phyloP scores from a whole-genome alignment of 169 alveolate genomes.

The Eimeria praecox region DNA sequence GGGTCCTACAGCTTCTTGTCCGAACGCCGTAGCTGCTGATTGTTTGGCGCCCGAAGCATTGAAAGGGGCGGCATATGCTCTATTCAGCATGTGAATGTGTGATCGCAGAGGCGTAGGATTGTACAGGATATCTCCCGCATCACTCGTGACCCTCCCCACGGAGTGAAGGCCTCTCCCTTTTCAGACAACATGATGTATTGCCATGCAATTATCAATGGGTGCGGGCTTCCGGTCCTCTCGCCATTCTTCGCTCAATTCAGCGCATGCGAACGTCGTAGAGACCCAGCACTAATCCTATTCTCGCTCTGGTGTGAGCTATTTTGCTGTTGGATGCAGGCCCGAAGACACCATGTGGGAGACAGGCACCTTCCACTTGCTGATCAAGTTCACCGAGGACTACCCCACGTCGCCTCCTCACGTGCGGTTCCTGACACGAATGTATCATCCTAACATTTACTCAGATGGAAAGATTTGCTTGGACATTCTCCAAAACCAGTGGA shows the following conservation, averaged over 20 bases:
- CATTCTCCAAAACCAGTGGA: conserved; percentile 97
- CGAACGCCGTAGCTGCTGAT: not conserved
- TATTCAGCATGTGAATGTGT: not conserved
- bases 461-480: conserved; percentile 97
- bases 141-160: conserved; percentile 93
- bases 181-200: conserved; percentile 97
- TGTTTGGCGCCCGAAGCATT: not conserved
- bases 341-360: conserved; percentile 83
- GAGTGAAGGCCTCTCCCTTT: conserved; percentile 97
- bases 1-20: not conserved
- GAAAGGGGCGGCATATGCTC: not conserved
- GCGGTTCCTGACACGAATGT: conserved; percentile 89
- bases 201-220: conserved; percentile 97
- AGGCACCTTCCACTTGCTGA: conserved; percentile 90
- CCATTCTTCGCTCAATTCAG: not conserved
- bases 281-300: not conserved
- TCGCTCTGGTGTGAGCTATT: not conserved
- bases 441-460: conserved; percentile 94
- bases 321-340: conserved; percentile 59
- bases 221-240: not conserved
- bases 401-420: conserved; percentile 93
- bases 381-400: conserved; percentile 92
- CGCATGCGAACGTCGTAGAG: not conserved
- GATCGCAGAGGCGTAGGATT: conserved; percentile 65
- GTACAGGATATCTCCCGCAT: conserved; percentile 80